These are phyloP conservation scores for Calycina marina DNA, from an alignment of 2,329 filamentous ascomycete species.

Conservation along the genomic window DNA sequence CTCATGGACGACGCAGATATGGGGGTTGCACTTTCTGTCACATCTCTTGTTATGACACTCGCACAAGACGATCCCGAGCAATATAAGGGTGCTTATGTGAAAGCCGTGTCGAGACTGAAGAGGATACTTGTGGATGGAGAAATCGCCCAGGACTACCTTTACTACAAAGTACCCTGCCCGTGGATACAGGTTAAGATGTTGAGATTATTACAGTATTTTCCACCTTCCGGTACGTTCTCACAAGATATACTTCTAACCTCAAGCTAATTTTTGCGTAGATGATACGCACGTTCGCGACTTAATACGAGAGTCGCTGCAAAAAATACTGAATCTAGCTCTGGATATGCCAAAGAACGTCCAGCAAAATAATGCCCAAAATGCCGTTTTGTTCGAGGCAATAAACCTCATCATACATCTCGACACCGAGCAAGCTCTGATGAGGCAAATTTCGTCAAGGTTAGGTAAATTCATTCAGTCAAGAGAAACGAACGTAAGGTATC, in stretches of 20 bases:
- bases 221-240: slow-evolving; percentile 61
- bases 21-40: slow-evolving; percentile 88
- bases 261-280: slow-evolving; percentile 36
- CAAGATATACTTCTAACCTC: neutral
- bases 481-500: slow-evolving; percentile 93
- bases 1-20: slow-evolving; percentile 94
- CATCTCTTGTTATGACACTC: slow-evolving; percentile 85
- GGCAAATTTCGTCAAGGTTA: slow-evolving; percentile 80
- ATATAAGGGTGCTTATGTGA: slow-evolving; percentile 88
- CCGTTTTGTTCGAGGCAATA: slow-evolving; percentile 94
- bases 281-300: slow-evolving; percentile 84
- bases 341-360: slow-evolving; percentile 97
- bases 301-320: slow-evolving; percentile 81
- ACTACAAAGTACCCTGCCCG: slow-evolving; percentile 98
- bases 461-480: slow-evolving; percentile 94
- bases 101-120: slow-evolving; percentile 80
- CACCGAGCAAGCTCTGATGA: slow-evolving; percentile 86
- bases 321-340: slow-evolving; percentile 80
- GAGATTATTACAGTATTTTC: slow-evolving; percentile 86
- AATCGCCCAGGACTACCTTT: slow-evolving; percentile 80
- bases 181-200: slow-evolving; percentile 96
- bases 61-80: slow-evolving; percentile 89
- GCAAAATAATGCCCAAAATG: slow-evolving; percentile 98
- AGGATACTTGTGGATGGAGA: slow-evolving; percentile 83
- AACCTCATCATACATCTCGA: slow-evolving; percentile 97